These are phyloP conservation scores for Tremella mesenterica DNA, from an alignment of 768 basidiomycete species.

Conservation along the genomic window DNA sequence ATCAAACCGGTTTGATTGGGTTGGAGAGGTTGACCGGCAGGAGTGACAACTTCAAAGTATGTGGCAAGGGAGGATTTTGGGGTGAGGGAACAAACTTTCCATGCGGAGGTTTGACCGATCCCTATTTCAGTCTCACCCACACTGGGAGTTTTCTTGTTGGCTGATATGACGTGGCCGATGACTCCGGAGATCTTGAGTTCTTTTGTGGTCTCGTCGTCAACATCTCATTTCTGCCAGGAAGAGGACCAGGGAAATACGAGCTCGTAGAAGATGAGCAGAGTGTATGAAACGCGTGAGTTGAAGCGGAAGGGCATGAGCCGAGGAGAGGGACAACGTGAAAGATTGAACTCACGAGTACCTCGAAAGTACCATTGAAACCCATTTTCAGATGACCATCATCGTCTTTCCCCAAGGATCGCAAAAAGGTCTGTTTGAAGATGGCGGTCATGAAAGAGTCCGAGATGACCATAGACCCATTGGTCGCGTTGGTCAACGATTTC, in stretches of 20 bases:
- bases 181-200: slow-evolving; percentile 96
- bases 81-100: slow-evolving; percentile 88
- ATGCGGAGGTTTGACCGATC: slow-evolving; percentile 95
- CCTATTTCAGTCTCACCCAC: slow-evolving; percentile 99
- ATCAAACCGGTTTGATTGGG: slow-evolving; percentile 80
- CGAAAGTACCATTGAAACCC: slow-evolving; percentile 99
- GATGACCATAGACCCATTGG: slow-evolving; percentile 90
- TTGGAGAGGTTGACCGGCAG: slow-evolving; percentile 83
- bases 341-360: slow-evolving; percentile 66
- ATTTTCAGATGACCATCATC: slow-evolving; percentile 84
- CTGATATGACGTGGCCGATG: slow-evolving; percentile 94
- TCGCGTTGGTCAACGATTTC: slow-evolving; percentile 89
- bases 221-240: too few species aligned
- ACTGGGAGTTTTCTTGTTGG: slow-evolving; percentile 89
- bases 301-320: too few species aligned
- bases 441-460: slow-evolving; percentile 96
- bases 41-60: slow-evolving; percentile 97
- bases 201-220: slow-evolving; percentile 71
- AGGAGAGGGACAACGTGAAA: not conserved
- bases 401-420: slow-evolving; percentile 84
- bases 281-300: too few species aligned
- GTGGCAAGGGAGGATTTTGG: slow-evolving; percentile 81
- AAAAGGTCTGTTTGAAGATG: slow-evolving; percentile 97
- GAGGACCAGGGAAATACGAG: not conserved
- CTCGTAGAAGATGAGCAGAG: too few species aligned